Evolutionary conservation across 768 basidiomycete species (phyloP).

Genomic region (Brasilioporus rufonigricans): DNA sequence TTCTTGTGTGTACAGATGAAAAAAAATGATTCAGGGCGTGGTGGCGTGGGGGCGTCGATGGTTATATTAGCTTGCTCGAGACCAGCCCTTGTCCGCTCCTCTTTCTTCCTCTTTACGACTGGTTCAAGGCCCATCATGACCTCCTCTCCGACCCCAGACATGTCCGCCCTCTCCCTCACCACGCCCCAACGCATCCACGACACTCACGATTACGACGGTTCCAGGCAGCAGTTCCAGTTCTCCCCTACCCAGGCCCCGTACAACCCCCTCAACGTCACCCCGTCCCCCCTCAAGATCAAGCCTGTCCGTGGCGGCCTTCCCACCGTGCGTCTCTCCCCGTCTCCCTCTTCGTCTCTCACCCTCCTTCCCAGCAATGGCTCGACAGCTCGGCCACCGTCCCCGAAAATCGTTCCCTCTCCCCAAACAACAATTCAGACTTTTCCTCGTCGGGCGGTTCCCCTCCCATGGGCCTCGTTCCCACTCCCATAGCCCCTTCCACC

Average conservation of each 20-base stretch:
- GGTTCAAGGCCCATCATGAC: conserved; percentile 61
- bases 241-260: conserved; percentile 49
- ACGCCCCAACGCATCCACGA: conserved; percentile 81
- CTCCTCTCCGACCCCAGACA: conserved; percentile 72
- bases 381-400: conserved; percentile 51
- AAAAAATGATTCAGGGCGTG: conserved; percentile 20
- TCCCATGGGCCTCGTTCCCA: conserved; percentile 46
- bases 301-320: conserved; percentile 66
- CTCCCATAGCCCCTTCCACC: conserved; percentile 47
- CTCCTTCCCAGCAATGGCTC: conserved; percentile 73
- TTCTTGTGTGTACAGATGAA: not conserved
- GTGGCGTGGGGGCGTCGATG: conserved; percentile 35
- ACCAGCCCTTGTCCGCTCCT: conserved; percentile 4
- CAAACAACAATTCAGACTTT: conserved; percentile 85
- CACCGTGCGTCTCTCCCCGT: conserved; percentile 48
- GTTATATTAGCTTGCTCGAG: not conserved
- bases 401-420: conserved; percentile 81
- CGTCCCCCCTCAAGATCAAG: conserved; percentile 77
- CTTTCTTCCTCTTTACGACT: conserved; percentile 17
- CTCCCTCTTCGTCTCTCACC: conserved; percentile 25
- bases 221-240: conserved; percentile 68
- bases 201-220: conserved; percentile 79
- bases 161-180: conserved; percentile 73
- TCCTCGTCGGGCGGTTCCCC: conserved; percentile 86
- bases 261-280: conserved; percentile 53